These are phyloP conservation scores for Whalleya microplaca DNA, from an alignment of 2,329 filamentous ascomycete genomes.

Conservation along the genomic window DNA sequence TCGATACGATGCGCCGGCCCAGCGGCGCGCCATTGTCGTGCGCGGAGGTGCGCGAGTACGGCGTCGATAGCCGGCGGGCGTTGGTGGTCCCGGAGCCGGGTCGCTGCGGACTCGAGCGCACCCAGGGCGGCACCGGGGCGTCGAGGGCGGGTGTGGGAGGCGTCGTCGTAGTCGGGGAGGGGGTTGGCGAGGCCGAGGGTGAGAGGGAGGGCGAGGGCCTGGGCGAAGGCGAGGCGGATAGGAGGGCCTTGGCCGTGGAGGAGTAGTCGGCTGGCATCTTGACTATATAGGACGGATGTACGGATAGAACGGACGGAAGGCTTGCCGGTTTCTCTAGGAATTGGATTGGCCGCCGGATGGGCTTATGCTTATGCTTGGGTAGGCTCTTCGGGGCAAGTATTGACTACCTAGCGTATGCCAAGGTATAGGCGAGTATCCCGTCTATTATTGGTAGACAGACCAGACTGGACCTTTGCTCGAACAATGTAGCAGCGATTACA, in stretches of 20 bases:
- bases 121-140: constrained; percentile 51
- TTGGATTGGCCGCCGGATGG: background rate
- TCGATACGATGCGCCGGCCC: constrained; percentile 45
- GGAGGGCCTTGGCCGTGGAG: constrained; percentile 54
- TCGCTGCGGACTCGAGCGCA: constrained; percentile 24
- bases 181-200: constrained; percentile 32
- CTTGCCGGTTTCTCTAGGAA: background rate
- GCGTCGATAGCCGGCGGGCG: constrained; percentile 47
- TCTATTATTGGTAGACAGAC: too few species aligned
- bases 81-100: constrained; percentile 21
- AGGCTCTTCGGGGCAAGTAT: background rate
- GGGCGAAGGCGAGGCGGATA: constrained; percentile 38
- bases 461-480: too few species aligned
- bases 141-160: constrained; percentile 38
- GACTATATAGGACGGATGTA: too few species aligned
- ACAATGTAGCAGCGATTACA: background rate
- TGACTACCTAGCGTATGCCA: too few species aligned
- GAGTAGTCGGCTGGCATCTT: constrained; percentile 57
- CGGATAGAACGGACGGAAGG: too few species aligned
- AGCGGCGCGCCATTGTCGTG: constrained; percentile 34
- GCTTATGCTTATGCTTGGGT: background rate
- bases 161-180: constrained; percentile 34
- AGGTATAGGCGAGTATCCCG: too few species aligned
- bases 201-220: constrained; percentile 20
- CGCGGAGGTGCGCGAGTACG: constrained; percentile 39